Evolutionary conservation across 2,329 filamentous ascomycete species (phyloP), one percentile per base, ranked within the genome.

Genomic region (Bertia moriformis): DNA sequence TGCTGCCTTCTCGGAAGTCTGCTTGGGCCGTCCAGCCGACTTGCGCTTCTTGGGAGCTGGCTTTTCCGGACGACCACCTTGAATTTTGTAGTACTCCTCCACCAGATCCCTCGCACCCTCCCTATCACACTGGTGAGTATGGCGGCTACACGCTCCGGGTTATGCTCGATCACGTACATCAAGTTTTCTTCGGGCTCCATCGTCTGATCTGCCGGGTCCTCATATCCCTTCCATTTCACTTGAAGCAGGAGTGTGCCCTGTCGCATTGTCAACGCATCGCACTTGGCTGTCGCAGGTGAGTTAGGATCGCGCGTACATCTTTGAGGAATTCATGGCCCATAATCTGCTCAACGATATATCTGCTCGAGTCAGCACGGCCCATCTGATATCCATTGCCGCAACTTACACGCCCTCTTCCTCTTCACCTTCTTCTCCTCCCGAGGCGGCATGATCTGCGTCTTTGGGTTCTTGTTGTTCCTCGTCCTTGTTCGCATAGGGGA

Each of bases 151-250:
- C n/a, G n/a, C n/a, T n/a, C n/a, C n/a, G n/a, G n/a, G n/a, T n/a
- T n/a, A n/a, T n/a, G n/a, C n/a, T n/a, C n/a, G n/a, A 40, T 29
- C 42, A 37, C 59, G 41, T 54, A 63, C 55, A 61, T 37, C 3
- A 65, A 48, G 37, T 62, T 60, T 4, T 58, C 55, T 46, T 67
- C 62, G 1, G 62, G 61, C 42, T 67, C 64, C 48, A 57, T 49
- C 2, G 64, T 67, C 39, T 56, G 52, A 37, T 67, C 62, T n/a
- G 49, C 45, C 2, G 55, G 52, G 4, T 60, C 48, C 2, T 60
- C 53, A 39, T 64, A 67, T 4, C 60, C 62, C 43, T 60, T 59
- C 64, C 64, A 67, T 46, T 66, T 66, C 19, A 66, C 61, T 4
- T 54, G 45, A 7, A 15, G 64, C 24, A 56, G 42, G 18, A 66